Base-by-base conservation (phyloP, 2,329 filamentous ascomycete genomes). In the Talaromyces pinophilus region DNA sequence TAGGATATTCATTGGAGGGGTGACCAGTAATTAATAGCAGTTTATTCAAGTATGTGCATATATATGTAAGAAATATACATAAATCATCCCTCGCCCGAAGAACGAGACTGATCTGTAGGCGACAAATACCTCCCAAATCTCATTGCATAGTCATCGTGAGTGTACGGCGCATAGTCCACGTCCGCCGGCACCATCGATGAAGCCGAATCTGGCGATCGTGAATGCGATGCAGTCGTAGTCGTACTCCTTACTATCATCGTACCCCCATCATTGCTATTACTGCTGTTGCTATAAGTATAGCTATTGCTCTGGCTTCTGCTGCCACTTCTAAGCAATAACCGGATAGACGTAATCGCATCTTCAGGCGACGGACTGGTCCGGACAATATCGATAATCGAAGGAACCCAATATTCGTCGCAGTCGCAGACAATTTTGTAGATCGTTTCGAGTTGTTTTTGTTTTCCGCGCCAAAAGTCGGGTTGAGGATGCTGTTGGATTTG, bases 1-100 rank as follows among this genome's bases (percentile, higher is more conserved):
- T 82, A 67, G 80, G 81, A 8, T 82, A 74, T 52, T 65, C 66
- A 11, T n/a, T 67, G 10, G 55, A 67, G 50, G 66, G 66, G 6
- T 67, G 35, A 28, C 19, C 6, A n/a, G 19, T 57, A 19, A 17
- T 30, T 33, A n/a, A 48, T 52, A 6, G 8, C 1, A 42, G 35
- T 28, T 33, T 52, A 42, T 65, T 30, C 19, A 59, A 19, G 13
- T 33, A 25, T 33, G 25, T 44, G 22, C 40, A 44, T 11, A 17
- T 22, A 54, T 40, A 59, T 55, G 25, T 57, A 30, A 48, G 19
- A 33, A 42, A 61, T 57, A 61, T 50, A 54, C 15, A 38, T 22
- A 38, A n/a, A 40, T 42, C 22, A 63, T 33, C 35, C 48, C 28
- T 63, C 50, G 15, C 48, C 50, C 7, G 62, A 63, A n/a, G 33